phyloP scores from a whole-genome alignment of 225 moss, liverwort and hornwort species.

The Sphagnum tenellum region DNA sequence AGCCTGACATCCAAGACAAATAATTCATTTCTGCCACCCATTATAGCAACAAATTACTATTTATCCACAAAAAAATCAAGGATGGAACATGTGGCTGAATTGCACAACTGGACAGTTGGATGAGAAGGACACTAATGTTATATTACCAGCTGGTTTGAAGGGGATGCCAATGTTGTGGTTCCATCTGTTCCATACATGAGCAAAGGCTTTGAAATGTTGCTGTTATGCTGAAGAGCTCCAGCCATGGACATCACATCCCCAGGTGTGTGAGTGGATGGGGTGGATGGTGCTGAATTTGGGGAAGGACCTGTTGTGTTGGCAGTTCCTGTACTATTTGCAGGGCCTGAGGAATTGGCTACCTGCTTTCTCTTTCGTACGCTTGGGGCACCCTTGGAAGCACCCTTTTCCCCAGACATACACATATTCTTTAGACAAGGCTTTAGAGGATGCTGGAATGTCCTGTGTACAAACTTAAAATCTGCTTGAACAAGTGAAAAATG shows the following conservation, averaged over 20 bases:
- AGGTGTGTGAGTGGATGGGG: constrained; percentile 99
- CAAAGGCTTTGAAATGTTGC: constrained; percentile 97
- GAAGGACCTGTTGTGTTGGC: constrained; percentile 98
- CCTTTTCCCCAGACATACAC: constrained; percentile 72
- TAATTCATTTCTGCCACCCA: too few species aligned
- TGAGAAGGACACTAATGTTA: too few species aligned
- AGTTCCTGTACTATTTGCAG: constrained; percentile 99
- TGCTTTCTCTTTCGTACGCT: constrained; percentile 97
- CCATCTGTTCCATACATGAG: constrained; percentile 99
- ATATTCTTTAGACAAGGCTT: constrained; percentile 20
- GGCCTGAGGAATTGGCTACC: constrained; percentile 95
- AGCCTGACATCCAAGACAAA: constrained; percentile 33
- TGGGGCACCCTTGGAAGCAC: constrained; percentile 83
- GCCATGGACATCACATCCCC: constrained; percentile 98
- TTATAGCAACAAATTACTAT: too few species aligned
- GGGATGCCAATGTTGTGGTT: constrained; percentile 94
- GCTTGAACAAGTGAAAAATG: too few species aligned
- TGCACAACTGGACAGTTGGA: too few species aligned
- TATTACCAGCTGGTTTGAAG: constrained; percentile 95
- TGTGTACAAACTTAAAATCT: too few species aligned
- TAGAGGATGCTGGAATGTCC: too few species aligned
- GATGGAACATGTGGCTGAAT: too few species aligned
- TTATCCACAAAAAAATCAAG: too few species aligned
- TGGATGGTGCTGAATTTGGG: constrained; percentile 98
- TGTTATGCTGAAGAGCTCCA: constrained; percentile 92